phyloP scores from a whole-genome alignment of 805 yeast species.

The Saturnispora kantuleensis region DNA sequence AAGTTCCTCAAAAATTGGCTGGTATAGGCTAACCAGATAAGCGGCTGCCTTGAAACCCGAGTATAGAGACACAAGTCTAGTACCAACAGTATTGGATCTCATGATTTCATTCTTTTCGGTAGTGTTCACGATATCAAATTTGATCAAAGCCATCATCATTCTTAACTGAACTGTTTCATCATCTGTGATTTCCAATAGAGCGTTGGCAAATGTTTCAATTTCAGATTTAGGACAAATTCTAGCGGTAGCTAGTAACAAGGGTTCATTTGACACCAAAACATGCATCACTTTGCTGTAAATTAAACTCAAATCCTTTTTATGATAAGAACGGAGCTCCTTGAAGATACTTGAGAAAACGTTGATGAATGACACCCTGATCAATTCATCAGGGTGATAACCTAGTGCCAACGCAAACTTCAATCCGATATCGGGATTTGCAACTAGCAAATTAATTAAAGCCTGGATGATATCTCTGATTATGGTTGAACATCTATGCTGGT shows the following conservation, averaged over 20 bases:
- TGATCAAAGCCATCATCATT: constrained; percentile 45
- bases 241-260: constrained; percentile 43
- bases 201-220: constrained; percentile 60
- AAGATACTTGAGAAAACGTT: constrained; percentile 67
- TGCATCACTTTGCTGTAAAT: constrained; percentile 10
- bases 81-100: constrained; percentile 74
- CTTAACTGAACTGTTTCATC: constrained; percentile 29
- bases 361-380: constrained; percentile 62
- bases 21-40: constrained; percentile 44
- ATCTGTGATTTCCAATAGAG: constrained; percentile 47
- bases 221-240: constrained; percentile 58
- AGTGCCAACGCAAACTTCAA: constrained; percentile 65
- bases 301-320: constrained; percentile 7
- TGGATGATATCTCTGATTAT: constrained; percentile 55
- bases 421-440: constrained; percentile 69
- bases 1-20: constrained; percentile 48
- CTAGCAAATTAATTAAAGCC: constrained; percentile 59
- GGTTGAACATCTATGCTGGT: constrained; percentile 42
- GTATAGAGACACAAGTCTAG: constrained; percentile 61
- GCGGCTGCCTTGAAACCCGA: constrained; percentile 58
- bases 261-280: constrained; percentile 25
- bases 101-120: constrained; percentile 61
- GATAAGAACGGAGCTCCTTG: constrained; percentile 16
- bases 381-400: constrained; percentile 60
- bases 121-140: constrained; percentile 52